A percentile compares a stretch with the other conserved stretches of the same genome.
phyloP scores from a whole-genome alignment of 2,329 filamentous ascomycete genomes.

The Coniochaeta ligniaria region DNA sequence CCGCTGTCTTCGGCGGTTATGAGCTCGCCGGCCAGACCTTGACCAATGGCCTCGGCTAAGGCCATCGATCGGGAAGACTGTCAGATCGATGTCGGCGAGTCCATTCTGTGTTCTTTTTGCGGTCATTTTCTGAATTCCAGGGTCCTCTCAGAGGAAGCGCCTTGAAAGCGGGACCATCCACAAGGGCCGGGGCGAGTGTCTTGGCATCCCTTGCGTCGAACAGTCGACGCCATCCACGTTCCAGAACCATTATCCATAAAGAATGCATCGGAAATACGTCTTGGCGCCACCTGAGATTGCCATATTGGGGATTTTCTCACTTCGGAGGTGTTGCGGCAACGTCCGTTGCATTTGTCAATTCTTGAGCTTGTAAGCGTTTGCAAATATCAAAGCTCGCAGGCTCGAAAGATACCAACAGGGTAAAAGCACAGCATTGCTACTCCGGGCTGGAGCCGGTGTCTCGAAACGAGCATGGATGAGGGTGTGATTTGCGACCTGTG shows the following conservation, averaged over 20 bases:
- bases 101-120: neutral
- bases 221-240: neutral
- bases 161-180: neutral
- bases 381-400: no score
- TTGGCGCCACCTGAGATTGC: neutral
- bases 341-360: no score
- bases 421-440: neutral
- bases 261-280: neutral
- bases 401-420: no score
- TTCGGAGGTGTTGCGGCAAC: no score
- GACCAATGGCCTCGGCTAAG: neutral
- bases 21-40: neutral
- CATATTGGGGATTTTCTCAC: no score
- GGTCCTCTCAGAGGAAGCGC: neutral
- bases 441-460: neutral
- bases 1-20: neutral
- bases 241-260: neutral
- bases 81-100: neutral
- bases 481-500: neutral
- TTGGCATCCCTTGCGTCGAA: neutral
- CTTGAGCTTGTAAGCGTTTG: no score
- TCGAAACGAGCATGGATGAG: slow-evolving; percentile 1
- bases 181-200: neutral
- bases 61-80: neutral
- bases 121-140: neutral